phyloP scores from a whole-genome alignment of 2,329 filamentous ascomycete species.

The Allantophomopsis lycopodina region DNA sequence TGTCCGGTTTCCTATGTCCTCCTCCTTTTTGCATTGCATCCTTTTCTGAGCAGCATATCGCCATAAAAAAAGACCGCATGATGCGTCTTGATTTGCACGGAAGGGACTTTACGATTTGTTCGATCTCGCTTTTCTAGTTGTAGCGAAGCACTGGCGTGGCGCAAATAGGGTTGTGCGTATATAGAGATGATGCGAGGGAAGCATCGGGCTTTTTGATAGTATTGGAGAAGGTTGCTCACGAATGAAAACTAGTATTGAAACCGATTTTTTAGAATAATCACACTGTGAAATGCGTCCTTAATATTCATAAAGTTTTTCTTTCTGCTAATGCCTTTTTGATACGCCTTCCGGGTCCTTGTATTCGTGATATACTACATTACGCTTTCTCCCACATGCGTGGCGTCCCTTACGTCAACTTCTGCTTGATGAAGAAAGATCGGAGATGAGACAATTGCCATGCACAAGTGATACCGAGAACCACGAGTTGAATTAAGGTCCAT shows the following conservation, averaged over 20 bases:
- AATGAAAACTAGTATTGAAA: constrained; percentile 12
- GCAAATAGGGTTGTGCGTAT: not conserved
- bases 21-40: constrained; percentile 1
- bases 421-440: constrained; percentile 98
- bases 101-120: constrained; percentile 12
- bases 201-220: constrained; percentile 8
- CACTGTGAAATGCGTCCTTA: no score
- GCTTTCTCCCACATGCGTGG: no score
- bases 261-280: no score
- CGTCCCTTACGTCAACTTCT: constrained; percentile 74
- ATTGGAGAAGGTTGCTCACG: constrained; percentile 7
- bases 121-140: constrained; percentile 13
- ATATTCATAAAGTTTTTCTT: no score
- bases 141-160: constrained; percentile 15
- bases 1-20: no score
- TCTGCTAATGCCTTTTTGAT: no score
- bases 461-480: constrained; percentile 74
- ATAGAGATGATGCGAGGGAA: constrained; percentile 15
- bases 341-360: no score
- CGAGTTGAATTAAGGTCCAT: constrained; percentile 86
- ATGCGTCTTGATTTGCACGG: constrained; percentile 11
- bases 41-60: not conserved
- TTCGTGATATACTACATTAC: no score
- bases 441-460: constrained; percentile 96
- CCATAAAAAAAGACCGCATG: no score